Evolutionary conservation across 345 rosid genomes (phyloP).

Genomic region (Citrus trifoliata): DNA sequence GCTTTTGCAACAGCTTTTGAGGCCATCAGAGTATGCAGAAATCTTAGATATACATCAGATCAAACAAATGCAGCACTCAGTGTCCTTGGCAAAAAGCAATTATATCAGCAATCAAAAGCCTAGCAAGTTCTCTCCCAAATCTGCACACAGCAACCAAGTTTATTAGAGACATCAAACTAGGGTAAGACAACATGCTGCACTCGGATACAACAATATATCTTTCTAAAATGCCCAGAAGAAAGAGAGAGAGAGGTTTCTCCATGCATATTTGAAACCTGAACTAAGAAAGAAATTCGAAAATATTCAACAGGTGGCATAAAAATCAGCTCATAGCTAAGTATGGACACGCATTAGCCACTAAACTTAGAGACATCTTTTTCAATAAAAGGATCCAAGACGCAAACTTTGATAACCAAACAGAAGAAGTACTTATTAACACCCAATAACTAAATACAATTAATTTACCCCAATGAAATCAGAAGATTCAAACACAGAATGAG

Average conservation of each 20-base stretch:
- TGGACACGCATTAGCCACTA: not conserved
- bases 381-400: constrained; percentile 4
- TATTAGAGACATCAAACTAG: constrained; percentile 4
- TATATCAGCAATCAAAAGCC: constrained; percentile 12
- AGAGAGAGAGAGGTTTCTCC: not conserved
- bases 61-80: constrained; percentile 20
- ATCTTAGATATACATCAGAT: constrained; percentile 27
- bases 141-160: constrained; percentile 2
- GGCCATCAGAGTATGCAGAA: constrained; percentile 39
- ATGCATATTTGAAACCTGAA: constrained; percentile 11
- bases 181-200: not conserved
- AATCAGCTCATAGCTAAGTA: not conserved
- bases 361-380: not conserved
- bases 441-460: not conserved
- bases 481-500: constrained; percentile 9
- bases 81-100: constrained; percentile 24
- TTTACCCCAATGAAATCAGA: not conserved
- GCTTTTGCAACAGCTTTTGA: constrained; percentile 39
- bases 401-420: constrained; percentile 11
- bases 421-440: not conserved
- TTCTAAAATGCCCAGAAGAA: not conserved
- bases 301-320: not conserved
- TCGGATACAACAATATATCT: not conserved
- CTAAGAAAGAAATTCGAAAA: not conserved
- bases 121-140: constrained; percentile 9